These are phyloP conservation scores for Quercus mongolica DNA, from an alignment of 306 rosid genomes.

Conservation along the genomic window DNA sequence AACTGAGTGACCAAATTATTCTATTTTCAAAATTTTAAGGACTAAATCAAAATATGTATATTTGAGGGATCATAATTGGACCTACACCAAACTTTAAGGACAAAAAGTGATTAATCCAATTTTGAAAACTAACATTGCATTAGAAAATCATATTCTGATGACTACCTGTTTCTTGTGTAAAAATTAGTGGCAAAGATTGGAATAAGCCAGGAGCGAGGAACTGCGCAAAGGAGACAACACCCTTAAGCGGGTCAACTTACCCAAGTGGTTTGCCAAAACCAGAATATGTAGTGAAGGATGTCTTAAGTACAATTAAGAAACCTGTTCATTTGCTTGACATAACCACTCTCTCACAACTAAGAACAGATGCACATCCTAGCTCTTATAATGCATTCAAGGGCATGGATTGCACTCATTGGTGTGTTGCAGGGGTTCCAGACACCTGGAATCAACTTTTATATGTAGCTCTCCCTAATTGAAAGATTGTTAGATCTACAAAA, in stretches of 20 bases:
- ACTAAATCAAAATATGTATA: no score
- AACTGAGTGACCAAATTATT: no score
- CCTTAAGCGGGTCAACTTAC: constrained; percentile 51
- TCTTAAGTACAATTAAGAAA: constrained; percentile 30
- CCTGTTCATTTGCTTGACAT: constrained; percentile 54
- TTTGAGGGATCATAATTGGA: no score
- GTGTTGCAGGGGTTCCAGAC: constrained; percentile 67
- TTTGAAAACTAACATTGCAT: no score
- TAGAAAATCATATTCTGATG: neutral
- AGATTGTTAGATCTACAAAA: no score
- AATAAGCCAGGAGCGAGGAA: constrained; percentile 37
- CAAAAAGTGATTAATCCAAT: no score
- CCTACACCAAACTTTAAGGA: no score
- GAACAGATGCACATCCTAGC: constrained; percentile 74
- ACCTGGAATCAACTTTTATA: neutral
- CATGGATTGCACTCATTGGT: constrained; percentile 86
- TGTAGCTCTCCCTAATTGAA: no score
- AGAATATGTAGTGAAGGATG: constrained; percentile 32
- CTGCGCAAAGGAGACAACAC: constrained; percentile 45
- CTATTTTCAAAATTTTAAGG: no score
- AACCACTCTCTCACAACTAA: constrained; percentile 58
- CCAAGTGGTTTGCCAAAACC: constrained; percentile 41
- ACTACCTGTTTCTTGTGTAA: neutral
- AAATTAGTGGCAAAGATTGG: constrained; percentile 51
- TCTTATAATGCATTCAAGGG: constrained; percentile 41